Conservation (phyloP, 495 filamentous ascomycete species). For the Aspergillus affinis region DNA sequence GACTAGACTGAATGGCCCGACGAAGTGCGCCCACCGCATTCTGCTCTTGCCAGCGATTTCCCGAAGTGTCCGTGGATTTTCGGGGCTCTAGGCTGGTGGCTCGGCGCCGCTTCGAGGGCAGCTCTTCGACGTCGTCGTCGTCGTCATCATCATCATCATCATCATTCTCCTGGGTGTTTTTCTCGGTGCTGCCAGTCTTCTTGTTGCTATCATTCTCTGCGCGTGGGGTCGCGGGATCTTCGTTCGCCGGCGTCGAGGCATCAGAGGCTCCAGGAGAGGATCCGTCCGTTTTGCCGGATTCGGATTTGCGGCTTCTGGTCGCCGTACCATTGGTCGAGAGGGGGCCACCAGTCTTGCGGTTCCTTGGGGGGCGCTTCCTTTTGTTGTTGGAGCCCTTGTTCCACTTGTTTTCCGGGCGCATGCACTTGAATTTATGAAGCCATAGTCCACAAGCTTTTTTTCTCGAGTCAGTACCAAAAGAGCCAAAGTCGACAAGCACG, state of each 20-base stretch:
- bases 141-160: no score
- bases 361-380: conserved; percentile 41
- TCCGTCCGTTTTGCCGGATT: conserved; percentile 28
- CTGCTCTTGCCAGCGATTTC: conserved; percentile 46
- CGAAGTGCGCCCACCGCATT: conserved; percentile 58
- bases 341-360: conserved; percentile 34
- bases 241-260: conserved; percentile 40
- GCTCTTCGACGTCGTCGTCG: conserved; percentile 27
- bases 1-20: conserved; percentile 70
- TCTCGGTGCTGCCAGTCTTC: conserved; percentile 22
- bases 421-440: conserved; percentile 81
- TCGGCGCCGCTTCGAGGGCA: conserved; percentile 37
- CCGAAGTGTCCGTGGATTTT: conserved; percentile 27
- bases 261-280: conserved; percentile 47
- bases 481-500: conserved; percentile 5
- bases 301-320: conserved; percentile 33
- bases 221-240: conserved; percentile 38
- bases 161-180: conserved; percentile 24
- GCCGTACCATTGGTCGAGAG: conserved; percentile 29
- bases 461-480: conserved; percentile 23
- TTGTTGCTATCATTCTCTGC: conserved; percentile 26
- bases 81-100: conserved; percentile 44
- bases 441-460: conserved; percentile 82
- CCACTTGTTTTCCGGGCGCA: conserved; percentile 84
- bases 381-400: conserved; percentile 53